Percentiles rank a stretch among this genome's conserved stretches.
Evolutionary conservation across 2,329 filamentous ascomycete genomes (phyloP).

Genomic region (Trichophyton schoenleinii): DNA sequence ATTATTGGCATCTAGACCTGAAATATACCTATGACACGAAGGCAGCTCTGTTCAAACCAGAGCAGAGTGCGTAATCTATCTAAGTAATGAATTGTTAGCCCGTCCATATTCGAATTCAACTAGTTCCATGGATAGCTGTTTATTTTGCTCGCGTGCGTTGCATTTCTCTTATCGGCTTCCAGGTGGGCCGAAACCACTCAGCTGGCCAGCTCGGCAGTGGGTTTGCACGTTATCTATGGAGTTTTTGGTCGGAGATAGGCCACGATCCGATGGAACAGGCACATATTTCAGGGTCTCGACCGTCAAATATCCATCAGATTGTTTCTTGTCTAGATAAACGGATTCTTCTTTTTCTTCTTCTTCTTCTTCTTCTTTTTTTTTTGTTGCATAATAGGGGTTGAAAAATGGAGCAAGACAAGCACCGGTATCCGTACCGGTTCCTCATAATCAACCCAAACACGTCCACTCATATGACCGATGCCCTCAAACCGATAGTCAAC

Average conservation of each 20-base stretch:
- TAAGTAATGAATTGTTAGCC: no score
- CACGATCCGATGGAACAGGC: not conserved
- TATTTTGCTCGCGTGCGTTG: not conserved
- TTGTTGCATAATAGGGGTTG: not conserved
- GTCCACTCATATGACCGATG: constrained; percentile 33
- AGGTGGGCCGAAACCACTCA: not conserved
- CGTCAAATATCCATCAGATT: no score
- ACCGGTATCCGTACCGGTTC: constrained; percentile 15
- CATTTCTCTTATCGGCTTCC: not conserved
- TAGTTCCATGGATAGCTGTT: not conserved
- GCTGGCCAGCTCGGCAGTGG: not conserved
- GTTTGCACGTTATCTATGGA: not conserved
- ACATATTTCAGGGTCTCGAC: no score
- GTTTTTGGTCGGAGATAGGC: not conserved
- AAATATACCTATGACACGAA: constrained; percentile 55
- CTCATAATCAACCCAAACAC: constrained; percentile 37
- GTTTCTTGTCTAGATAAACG: no score
- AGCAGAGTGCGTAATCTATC: not conserved
- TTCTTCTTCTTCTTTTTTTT: no score
- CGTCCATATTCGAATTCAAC: not conserved
- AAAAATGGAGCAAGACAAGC: not conserved
- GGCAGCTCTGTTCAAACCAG: constrained; percentile 42
- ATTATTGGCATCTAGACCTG: constrained; percentile 50
- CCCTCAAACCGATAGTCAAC: constrained; percentile 29
- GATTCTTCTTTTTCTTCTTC: not conserved